A percentile compares a stretch with the other conserved stretches of the same genome.
Conservation (phyloP, 1,139 yeast genomes). For the Yamadazyma atmosphaerica region DNA sequence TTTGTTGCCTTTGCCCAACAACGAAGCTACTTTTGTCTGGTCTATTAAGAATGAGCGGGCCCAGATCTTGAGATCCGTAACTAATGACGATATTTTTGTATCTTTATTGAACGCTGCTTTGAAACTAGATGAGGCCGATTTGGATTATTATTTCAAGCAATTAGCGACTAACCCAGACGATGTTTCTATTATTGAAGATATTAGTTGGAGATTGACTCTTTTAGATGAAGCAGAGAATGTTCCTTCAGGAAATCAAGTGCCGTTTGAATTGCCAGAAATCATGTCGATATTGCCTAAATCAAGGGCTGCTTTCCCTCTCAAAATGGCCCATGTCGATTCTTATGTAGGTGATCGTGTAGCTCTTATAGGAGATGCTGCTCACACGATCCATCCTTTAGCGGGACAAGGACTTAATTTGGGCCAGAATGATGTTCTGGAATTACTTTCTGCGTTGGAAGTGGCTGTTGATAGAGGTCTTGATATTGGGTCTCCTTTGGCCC, state of each 20-base stretch:
- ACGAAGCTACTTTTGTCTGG: conserved; percentile 92
- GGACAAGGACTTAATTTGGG: conserved; percentile 99
- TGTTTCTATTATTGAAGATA: conserved; percentile 57
- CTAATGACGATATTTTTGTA: conserved; percentile 63
- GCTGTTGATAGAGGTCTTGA: conserved; percentile 83
- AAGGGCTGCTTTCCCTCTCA: conserved; percentile 87
- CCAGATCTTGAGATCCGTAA: conserved; percentile 50
- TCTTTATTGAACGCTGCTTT: conserved; percentile 83
- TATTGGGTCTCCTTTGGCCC: conserved; percentile 77
- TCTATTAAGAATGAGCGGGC: conserved; percentile 80
- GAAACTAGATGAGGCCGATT: conserved; percentile 55
- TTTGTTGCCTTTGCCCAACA: conserved; percentile 80
- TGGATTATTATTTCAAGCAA: conserved; percentile 37
- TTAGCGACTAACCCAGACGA: conserved; percentile 41
- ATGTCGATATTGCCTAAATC: conserved; percentile 58
- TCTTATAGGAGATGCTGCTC: conserved; percentile 96
- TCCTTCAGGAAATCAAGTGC: conserved; percentile 46
- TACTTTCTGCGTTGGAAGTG: conserved; percentile 66
- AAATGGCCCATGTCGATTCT: conserved; percentile 86
- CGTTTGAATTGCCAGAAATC: conserved; percentile 66
- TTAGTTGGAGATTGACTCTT: conserved; percentile 67
- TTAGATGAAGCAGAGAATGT: conserved; percentile 25
- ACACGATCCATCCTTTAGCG: conserved; percentile 94
- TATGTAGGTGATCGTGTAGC: conserved; percentile 86
- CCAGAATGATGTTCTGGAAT: conserved; percentile 82